phyloP scores from a whole-genome alignment of 495 filamentous ascomycete species.

The Pyronema domesticum region DNA sequence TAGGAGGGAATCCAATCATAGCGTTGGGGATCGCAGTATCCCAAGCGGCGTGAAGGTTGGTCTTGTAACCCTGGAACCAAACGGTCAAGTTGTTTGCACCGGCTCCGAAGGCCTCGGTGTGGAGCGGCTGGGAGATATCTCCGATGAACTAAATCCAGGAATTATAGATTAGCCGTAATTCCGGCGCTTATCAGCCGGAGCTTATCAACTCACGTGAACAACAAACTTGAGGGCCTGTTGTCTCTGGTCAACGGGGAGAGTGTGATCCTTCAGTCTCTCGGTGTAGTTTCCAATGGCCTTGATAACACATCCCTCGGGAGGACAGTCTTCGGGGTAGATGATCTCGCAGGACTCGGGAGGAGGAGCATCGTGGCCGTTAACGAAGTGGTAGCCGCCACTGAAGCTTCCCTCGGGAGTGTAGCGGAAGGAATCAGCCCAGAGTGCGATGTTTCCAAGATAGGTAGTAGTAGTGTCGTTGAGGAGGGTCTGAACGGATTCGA shows the following conservation, averaged over 20 bases:
- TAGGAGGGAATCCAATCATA: slow-evolving; percentile 6
- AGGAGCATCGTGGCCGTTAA: slow-evolving; percentile 48
- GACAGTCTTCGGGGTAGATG: slow-evolving; percentile 40
- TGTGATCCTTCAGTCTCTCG: slow-evolving; percentile 18
- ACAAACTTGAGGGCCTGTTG: slow-evolving; percentile 34
- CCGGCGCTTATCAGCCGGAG: neutral
- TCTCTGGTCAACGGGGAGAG: slow-evolving; percentile 16
- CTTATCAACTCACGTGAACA: slow-evolving; percentile 32
- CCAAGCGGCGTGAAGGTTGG: slow-evolving; percentile 48
- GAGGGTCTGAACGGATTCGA: slow-evolving; percentile 31
- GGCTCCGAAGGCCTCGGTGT: slow-evolving; percentile 38
- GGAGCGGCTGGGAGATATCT: slow-evolving; percentile 46
- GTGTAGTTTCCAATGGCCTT: slow-evolving; percentile 46
- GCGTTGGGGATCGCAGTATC: slow-evolving; percentile 44
- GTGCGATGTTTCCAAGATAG: slow-evolving; percentile 41
- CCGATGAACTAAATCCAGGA: slow-evolving; percentile 33
- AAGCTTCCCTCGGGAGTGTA: slow-evolving; percentile 36
- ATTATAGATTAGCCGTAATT: slow-evolving; percentile 1
- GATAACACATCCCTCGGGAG: slow-evolving; percentile 38
- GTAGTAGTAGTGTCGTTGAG: slow-evolving; percentile 33
- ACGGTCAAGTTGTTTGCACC: slow-evolving; percentile 47
- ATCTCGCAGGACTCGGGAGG: slow-evolving; percentile 39
- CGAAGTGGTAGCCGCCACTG: slow-evolving; percentile 39
- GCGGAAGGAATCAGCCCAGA: slow-evolving; percentile 45
- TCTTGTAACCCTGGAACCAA: slow-evolving; percentile 32